phyloP scores from a whole-genome alignment of 2,329 filamentous ascomycete genomes.

The Colletotrichum sidae region DNA sequence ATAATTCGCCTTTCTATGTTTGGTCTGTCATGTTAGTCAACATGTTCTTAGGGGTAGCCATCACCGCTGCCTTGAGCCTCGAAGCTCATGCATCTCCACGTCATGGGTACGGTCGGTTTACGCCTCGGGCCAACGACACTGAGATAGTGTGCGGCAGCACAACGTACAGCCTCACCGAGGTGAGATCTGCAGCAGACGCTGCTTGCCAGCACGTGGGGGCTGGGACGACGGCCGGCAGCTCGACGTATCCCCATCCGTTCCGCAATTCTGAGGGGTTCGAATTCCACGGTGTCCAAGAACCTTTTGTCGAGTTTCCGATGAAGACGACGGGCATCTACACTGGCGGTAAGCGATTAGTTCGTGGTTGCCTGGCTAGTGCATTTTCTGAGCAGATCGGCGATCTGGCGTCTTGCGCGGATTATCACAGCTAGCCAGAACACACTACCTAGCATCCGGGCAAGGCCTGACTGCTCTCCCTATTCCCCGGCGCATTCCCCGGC shows the following conservation, averaged over 20 bases:
- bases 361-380: background rate
- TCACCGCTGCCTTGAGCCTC: slow-evolving; percentile 28
- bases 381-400: slow-evolving; percentile 28
- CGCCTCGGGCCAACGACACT: slow-evolving; percentile 13
- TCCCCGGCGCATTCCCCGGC: background rate
- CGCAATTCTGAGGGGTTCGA: slow-evolving; percentile 73
- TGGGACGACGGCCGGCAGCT: slow-evolving; percentile 50
- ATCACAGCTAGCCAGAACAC: slow-evolving; percentile 15
- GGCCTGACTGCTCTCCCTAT: background rate
- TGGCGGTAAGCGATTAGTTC: slow-evolving; percentile 58
- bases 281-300: slow-evolving; percentile 64
- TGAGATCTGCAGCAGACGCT: slow-evolving; percentile 60
- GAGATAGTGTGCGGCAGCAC: slow-evolving; percentile 59
- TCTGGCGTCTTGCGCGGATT: slow-evolving; percentile 23
- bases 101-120: slow-evolving; percentile 48
- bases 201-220: slow-evolving; percentile 63
- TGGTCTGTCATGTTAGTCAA: background rate
- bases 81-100: slow-evolving; percentile 43
- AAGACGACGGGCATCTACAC: slow-evolving; percentile 62
- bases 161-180: slow-evolving; percentile 62
- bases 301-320: slow-evolving; percentile 75
- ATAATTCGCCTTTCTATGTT: background rate
- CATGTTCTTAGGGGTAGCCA: slow-evolving; percentile 26
- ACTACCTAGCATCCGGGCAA: slow-evolving; percentile 18
- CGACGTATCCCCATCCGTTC: slow-evolving; percentile 67